Percentiles rank a stretch among this genome's conserved stretches.
Conservation (phyloP, 176 grass and related monocot genomes). For the Puya raimondii region DNA sequence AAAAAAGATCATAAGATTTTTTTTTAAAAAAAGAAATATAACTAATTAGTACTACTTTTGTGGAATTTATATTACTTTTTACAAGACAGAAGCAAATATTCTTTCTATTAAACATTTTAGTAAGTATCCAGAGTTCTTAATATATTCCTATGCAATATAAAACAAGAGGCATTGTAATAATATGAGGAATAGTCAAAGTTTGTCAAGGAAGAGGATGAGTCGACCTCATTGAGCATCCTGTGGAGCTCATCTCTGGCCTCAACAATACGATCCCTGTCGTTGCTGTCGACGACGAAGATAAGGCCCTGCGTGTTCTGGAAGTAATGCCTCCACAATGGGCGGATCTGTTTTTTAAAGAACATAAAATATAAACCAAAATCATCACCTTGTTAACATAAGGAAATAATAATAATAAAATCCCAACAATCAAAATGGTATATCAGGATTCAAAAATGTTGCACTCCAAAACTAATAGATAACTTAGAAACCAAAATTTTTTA, state of each 20-base stretch:
- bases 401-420: not conserved
- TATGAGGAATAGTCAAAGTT: not conserved
- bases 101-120: not conserved
- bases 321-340: constrained; percentile 62
- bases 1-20: not conserved
- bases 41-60: not conserved
- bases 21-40: not conserved
- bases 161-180: not conserved
- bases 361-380: not conserved
- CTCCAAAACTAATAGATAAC: no score
- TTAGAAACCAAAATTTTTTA: no score
- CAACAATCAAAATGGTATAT: not conserved
- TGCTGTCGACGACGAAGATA: constrained; percentile 66
- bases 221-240: constrained; percentile 59
- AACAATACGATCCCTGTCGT: constrained; percentile 63
- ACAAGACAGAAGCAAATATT: not conserved
- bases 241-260: constrained; percentile 70
- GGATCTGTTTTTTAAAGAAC: constrained; percentile 38
- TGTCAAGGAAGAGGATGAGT: not conserved
- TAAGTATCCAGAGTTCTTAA: not conserved
- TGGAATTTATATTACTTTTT: no score
- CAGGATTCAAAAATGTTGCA: not conserved
- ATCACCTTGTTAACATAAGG: not conserved
- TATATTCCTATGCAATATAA: not conserved
- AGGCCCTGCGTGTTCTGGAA: constrained; percentile 74